phyloP scores from a whole-genome alignment of 768 basidiomycete genomes.

The Russula vinacea region DNA sequence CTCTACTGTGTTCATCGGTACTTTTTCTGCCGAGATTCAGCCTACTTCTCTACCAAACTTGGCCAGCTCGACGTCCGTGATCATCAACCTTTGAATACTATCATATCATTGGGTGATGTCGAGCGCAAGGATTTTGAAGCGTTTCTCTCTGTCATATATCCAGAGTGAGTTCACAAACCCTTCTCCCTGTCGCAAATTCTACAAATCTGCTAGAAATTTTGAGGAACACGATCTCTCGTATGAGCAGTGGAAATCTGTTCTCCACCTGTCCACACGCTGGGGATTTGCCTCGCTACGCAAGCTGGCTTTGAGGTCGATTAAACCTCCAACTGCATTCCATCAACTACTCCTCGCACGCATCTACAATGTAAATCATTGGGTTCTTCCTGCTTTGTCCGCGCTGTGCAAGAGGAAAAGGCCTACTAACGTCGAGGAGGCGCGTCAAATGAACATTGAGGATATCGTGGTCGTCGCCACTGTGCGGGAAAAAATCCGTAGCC shows the following conservation, averaged over 20 bases:
- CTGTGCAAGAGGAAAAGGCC: conserved; percentile 17
- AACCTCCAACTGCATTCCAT: conserved; percentile 14
- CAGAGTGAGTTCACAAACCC: conserved; percentile 11
- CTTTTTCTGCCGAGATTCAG: conserved; percentile 17
- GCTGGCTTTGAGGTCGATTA: conserved; percentile 2
- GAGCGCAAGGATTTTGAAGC: conserved; percentile 20
- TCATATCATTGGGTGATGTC: not conserved
- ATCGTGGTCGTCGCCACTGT: conserved; percentile 13
- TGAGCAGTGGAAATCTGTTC: conserved; percentile 34
- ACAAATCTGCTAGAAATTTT: conserved; percentile 5
- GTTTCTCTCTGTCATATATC: conserved; percentile 27
- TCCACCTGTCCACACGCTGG: conserved; percentile 35
- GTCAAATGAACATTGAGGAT: conserved; percentile 12
- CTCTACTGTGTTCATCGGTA: conserved; percentile 20
- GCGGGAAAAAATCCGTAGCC: conserved; percentile 1
- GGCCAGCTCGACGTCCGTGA: not conserved
- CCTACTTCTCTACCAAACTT: conserved; percentile 11
- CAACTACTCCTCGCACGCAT: conserved; percentile 18
- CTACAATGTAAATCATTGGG: conserved; percentile 16
- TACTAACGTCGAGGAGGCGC: conserved; percentile 9
- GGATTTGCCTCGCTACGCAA: conserved; percentile 33
- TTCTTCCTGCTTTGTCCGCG: conserved; percentile 14
- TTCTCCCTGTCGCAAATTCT: not conserved
- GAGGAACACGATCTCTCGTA: conserved; percentile 16
- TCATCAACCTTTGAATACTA: not conserved